Base-by-base conservation (phyloP, 2,329 filamentous ascomycete genomes). In the Cladosporium cucumerinum region DNA sequence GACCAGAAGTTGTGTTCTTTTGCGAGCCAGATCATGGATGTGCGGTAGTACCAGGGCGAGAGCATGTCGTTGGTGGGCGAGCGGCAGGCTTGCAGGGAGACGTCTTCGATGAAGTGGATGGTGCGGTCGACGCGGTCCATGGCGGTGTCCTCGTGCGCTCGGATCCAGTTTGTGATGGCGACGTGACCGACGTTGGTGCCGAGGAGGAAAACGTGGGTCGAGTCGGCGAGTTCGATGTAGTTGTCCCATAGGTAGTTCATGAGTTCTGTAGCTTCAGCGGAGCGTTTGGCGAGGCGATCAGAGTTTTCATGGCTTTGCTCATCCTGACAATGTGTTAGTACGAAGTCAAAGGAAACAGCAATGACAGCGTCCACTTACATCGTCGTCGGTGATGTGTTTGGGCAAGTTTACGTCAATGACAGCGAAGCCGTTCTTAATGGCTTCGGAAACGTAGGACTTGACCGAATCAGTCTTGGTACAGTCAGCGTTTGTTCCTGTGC, bases 201-300 rank as follows among this genome's bases (percentile, higher is more conserved):
- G 74, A 99, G 83, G 25, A 99, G 82, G 74, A 96, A 91, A 18
- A 98, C 86, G 61, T 94, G 87, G 6, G 89, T 87, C 0, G 85
- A 82, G 2, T 89, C 82, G 63, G 81, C 85, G 59, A 88, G 88
- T 81, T 97, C 91, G 23, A 99, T 87, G 73, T 97, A 97, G 74
- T 99, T 99, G 71, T 97, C 93, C 95, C 95, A 99, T 16, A 99
- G 81, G 73, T 97, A 98, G 66, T 85, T 87, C 5, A 94, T 87
- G 12, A 97, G 81, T 66, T 94, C 88, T 67, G 90, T 87, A 0
- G 83, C 84, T 62, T 82, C 82, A 26, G 75, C 75, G 10, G 73
- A 74, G 36, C 80, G 75, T 60, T 69, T 67, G 30, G 76, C 75
- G 16, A 73, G 23, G 8, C 66, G 23, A 86, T 88, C 76, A 86